Conservation (phyloP, 2,329 filamentous ascomycete genomes). For the Exophiala aquamarina region DNA sequence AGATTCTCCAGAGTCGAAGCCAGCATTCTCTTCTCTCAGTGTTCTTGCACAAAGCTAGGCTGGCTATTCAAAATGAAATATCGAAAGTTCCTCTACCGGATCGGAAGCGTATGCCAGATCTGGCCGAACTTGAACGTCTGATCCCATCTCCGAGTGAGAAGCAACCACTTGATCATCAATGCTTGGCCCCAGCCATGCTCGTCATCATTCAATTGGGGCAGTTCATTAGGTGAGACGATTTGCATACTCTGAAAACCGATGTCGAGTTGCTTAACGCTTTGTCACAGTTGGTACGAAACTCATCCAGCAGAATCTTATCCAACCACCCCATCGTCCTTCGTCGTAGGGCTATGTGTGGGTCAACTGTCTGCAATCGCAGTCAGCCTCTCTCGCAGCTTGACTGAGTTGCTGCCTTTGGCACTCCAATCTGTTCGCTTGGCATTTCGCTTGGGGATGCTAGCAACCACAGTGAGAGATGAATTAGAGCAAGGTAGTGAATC, state of each 20-base stretch:
- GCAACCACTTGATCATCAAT: slow-evolving; percentile 1
- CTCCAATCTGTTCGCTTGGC: slow-evolving; percentile 45
- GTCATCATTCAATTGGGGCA: slow-evolving; percentile 5
- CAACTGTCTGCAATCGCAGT: slow-evolving; percentile 46
- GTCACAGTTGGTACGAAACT: slow-evolving; percentile 32
- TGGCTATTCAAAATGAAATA: slow-evolving; percentile 3
- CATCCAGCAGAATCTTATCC: slow-evolving; percentile 26
- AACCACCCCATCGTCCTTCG: slow-evolving; percentile 28
- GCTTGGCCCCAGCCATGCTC: slow-evolving; percentile 2
- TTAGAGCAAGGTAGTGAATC: slow-evolving; percentile 28
- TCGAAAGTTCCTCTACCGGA: neutral
- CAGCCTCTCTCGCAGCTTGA: slow-evolving; percentile 39
- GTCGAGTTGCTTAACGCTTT: neutral
- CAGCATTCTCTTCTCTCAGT: slow-evolving; percentile 2
- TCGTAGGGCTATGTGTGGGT: slow-evolving; percentile 47
- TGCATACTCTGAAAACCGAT: neutral
- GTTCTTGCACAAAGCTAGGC: slow-evolving; percentile 4
- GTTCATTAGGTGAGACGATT: neutral
- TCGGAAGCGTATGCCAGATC: slow-evolving; percentile 2
- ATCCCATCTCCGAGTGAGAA: neutral
- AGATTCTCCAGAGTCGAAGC: neutral
- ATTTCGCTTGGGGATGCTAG: slow-evolving; percentile 49
- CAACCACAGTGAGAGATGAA: slow-evolving; percentile 43
- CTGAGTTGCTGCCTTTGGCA: slow-evolving; percentile 41
- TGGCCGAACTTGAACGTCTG: neutral